Percentiles rank a stretch among this genome's conserved stretches.
phyloP scores from a whole-genome alignment of 2,329 filamentous ascomycete species.

The Diaporthe longicolla region DNA sequence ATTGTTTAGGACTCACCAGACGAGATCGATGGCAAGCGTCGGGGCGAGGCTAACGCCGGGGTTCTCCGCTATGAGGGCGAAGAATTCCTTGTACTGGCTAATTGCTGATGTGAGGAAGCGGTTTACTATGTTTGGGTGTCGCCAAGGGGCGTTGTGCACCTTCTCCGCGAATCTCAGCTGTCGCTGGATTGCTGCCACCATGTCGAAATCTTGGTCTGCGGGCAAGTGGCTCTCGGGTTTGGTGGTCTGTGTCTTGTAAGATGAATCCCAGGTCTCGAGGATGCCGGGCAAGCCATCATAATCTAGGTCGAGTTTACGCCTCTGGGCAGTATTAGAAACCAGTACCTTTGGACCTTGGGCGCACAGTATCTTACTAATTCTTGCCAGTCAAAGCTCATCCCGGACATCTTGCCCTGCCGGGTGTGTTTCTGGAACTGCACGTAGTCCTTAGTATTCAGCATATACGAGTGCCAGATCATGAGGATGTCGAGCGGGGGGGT shows the following conservation, averaged over 20 bases:
- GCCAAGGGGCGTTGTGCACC: neutral
- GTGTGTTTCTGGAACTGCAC: neutral
- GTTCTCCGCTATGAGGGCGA: conserved; percentile 29
- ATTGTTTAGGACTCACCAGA: conserved; percentile 6
- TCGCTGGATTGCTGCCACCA: conserved; percentile 24
- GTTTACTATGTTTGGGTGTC: neutral
- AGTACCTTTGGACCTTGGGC: too few relatives aligned
- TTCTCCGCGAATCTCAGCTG: conserved; percentile 22
- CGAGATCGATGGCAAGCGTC: conserved; percentile 11
- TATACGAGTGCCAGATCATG: conserved; percentile 28
- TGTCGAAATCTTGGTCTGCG: conserved; percentile 2
- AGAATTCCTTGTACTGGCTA: conserved; percentile 2
- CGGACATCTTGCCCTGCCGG: neutral
- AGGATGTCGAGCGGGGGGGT: conserved; percentile 8
- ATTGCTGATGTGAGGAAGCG: neutral
- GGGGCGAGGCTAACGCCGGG: conserved; percentile 2
- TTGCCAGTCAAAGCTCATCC: conserved; percentile 19
- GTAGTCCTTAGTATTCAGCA: conserved; percentile 23
- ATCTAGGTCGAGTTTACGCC: neutral
- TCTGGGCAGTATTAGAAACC: neutral
- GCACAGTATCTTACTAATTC: neutral
- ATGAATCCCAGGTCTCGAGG: neutral
- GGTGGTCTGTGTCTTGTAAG: neutral
- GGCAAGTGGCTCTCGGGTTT: too few relatives aligned
- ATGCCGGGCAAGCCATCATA: neutral